These are phyloP conservation scores for Phalaenopsis aphrodite DNA, from an alignment of 106 monocot genomes.

Conservation along the genomic window DNA sequence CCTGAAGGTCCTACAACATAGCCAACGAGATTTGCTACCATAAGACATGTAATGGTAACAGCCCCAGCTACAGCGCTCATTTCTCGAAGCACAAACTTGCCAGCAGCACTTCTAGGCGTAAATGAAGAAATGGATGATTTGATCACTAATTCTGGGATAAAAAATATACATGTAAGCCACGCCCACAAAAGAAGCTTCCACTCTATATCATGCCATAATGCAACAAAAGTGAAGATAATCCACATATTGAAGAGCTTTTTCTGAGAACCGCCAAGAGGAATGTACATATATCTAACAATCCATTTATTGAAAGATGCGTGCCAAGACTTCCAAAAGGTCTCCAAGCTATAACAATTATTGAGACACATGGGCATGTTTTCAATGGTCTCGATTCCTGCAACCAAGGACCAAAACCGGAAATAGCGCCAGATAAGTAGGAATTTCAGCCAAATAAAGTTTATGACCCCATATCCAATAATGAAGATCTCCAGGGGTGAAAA, in stretches of 20 bases:
- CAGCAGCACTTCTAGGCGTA: constrained; percentile 38
- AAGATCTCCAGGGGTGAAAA: constrained; percentile 86
- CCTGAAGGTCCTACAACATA: constrained; percentile 82
- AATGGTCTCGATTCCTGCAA: constrained; percentile 69
- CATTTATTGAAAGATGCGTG: constrained; percentile 98
- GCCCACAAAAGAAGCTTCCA: constrained; percentile 99
- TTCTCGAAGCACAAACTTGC: constrained; percentile 53
- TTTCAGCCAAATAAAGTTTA: constrained; percentile 99
- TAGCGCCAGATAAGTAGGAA: constrained; percentile 97
- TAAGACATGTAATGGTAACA: constrained; percentile 83
- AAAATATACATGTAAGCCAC: constrained; percentile 93
- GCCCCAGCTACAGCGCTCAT: constrained; percentile 72
- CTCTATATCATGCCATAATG: constrained; percentile 97
- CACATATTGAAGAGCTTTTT: constrained; percentile 83
- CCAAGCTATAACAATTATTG: constrained; percentile 90
- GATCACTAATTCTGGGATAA: constrained; percentile 74
- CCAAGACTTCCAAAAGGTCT: constrained; percentile 98
- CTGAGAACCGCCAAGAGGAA: constrained; percentile 90
- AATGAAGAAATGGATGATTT: constrained; percentile 47
- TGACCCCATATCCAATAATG: constrained; percentile 88
- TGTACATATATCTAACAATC: constrained; percentile 98
- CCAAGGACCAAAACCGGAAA: constrained; percentile 91
- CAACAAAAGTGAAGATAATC: constrained; percentile 98
- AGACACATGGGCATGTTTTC: constrained; percentile 98
- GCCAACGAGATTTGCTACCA: constrained; percentile 94